phyloP scores from a whole-genome alignment of 306 rosid genomes.

The Quercus glauca region DNA sequence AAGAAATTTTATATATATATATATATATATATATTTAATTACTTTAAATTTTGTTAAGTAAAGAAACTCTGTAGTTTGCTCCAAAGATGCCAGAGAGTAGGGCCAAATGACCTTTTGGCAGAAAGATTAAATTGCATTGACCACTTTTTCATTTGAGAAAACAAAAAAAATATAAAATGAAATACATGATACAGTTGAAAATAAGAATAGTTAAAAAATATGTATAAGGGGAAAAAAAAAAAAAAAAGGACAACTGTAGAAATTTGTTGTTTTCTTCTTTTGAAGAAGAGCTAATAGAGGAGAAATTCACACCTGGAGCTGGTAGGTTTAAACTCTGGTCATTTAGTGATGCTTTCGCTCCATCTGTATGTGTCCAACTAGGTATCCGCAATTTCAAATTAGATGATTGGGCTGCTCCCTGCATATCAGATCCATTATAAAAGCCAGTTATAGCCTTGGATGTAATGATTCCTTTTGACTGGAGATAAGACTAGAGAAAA shows the following conservation, averaged over 20 bases:
- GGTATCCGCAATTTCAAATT: constrained; percentile 72
- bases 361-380: constrained; percentile 53
- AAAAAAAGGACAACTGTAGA: not conserved
- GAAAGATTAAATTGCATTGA: not conserved
- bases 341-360: constrained; percentile 52
- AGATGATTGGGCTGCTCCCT: constrained; percentile 42
- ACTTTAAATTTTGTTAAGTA: not conserved
- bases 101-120: not conserved
- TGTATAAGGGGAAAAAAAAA: too few relatives aligned
- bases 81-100: not conserved
- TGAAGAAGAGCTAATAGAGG: not conserved
- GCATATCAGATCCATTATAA: constrained; percentile 21
- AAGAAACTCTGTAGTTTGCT: not conserved
- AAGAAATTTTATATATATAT: not conserved
- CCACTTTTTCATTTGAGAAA: not conserved
- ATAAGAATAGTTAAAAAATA: not conserved
- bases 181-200: not conserved
- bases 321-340: constrained; percentile 34
- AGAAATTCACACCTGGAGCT: constrained; percentile 50
- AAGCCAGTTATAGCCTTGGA: not conserved
- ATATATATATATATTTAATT: too few relatives aligned
- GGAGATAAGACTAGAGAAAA: not conserved
- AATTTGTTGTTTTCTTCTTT: not conserved
- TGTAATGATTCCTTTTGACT: not conserved
- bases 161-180: not conserved